phyloP scores from a whole-genome alignment of 1,284 basidiomycete genomes.

The Trichosporon sp. region DNA sequence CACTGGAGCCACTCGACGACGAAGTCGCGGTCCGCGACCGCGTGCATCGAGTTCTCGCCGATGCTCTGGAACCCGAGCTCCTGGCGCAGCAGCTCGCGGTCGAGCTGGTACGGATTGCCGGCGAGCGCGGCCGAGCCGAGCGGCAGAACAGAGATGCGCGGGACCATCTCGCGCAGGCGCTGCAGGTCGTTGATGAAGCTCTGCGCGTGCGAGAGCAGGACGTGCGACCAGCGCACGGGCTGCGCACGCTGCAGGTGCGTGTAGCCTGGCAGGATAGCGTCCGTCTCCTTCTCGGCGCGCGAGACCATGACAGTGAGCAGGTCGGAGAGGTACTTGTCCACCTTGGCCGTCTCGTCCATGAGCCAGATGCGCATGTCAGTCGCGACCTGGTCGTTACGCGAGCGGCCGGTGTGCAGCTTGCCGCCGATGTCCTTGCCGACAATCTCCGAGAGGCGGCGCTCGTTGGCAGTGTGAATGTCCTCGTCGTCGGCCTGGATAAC shows the following conservation, averaged over 20 bases:
- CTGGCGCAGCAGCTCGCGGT: conserved; percentile 77
- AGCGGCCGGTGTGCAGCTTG: conserved; percentile 92
- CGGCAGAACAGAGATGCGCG: conserved; percentile 85
- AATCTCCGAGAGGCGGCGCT: conserved; percentile 85
- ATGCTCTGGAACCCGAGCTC: conserved; percentile 79
- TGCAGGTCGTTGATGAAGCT: conserved; percentile 83
- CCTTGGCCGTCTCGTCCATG: conserved; percentile 66
- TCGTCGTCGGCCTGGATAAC: conserved; percentile 75
- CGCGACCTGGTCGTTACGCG: conserved; percentile 94
- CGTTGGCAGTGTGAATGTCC: conserved; percentile 99
- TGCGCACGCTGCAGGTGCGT: conserved; percentile 96
- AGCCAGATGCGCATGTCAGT: conserved; percentile 98
- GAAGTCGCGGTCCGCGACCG: conserved; percentile 94
- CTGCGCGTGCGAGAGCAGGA: conserved; percentile 89
- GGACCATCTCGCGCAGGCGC: conserved; percentile 72
- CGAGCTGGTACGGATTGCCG: conserved; percentile 89
- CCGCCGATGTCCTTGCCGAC: conserved; percentile 80
- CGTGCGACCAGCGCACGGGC: conserved; percentile 97
- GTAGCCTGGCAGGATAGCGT: conserved; percentile 88
- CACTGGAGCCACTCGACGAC: conserved; percentile 97
- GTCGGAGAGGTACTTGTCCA: conserved; percentile 68
- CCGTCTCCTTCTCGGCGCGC: conserved; percentile 85
- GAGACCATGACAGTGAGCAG: conserved; percentile 83
- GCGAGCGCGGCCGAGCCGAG: conserved; percentile 91
- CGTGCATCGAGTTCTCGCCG: conserved; percentile 90